phyloP scores from a whole-genome alignment of 2,329 filamentous ascomycete genomes.

The Fusarium mangiferae region DNA sequence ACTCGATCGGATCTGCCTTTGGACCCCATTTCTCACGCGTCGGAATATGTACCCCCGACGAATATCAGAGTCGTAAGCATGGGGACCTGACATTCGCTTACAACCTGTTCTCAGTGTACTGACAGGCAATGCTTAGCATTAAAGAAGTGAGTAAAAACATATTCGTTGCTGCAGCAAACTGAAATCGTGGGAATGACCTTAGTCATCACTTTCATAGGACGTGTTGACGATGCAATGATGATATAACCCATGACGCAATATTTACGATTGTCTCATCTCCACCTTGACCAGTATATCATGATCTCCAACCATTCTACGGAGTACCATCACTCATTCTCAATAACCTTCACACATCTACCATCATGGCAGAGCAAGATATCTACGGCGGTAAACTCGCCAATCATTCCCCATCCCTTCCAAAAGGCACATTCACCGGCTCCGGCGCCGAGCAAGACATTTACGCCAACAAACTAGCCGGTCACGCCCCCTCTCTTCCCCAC shows the following conservation, averaged over 20 bases:
- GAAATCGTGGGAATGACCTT: rapidly evolving
- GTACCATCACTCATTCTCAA: rapidly evolving
- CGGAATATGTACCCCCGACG: background rate
- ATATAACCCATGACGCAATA: constrained; percentile 29
- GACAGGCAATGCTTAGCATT: background rate
- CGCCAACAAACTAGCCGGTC: background rate
- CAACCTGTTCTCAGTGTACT: background rate
- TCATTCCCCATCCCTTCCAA: background rate
- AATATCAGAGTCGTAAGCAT: background rate
- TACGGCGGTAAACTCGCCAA: background rate
- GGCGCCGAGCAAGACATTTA: constrained; percentile 12
- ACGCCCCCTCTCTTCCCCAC: background rate
- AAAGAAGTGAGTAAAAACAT: background rate
- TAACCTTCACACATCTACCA: background rate
- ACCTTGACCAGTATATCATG: constrained; percentile 2
- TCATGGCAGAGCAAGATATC: constrained; percentile 15
- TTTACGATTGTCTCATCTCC: constrained; percentile 13
- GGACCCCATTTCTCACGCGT: background rate
- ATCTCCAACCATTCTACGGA: background rate
- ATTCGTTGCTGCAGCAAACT: rapidly evolving
- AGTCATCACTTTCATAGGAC: background rate
- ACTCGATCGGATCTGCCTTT: rapidly evolving
- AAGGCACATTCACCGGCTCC: background rate
- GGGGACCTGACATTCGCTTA: background rate
- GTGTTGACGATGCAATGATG: constrained; percentile 14